Evolutionary conservation across 139 green algal species (phyloP), one percentile per base, ranked within the genome.

Genomic region (Tetratostichococcus sp.): DNA sequence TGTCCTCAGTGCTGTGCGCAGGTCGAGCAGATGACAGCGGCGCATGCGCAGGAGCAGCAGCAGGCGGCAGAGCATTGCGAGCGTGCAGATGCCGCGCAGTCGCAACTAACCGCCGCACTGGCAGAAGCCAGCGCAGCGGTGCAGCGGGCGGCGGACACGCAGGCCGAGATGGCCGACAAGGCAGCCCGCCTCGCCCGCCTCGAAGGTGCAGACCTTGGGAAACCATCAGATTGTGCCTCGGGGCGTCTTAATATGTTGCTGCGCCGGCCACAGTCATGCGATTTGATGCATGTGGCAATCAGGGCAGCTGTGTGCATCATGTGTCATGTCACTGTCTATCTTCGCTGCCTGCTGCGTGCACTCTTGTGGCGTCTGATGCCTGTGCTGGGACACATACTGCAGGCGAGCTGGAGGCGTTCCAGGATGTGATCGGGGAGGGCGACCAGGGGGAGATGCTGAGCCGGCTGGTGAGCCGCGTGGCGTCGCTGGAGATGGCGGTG

Each of bases 381-480:
- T 50, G 39, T 11, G 39, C 8, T 50, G 39, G 67, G 17, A n/a
- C n/a, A n/a, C 30, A 62, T 17, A 8, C 33, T 31, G 71, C 81
- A 90, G 87, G 80, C 6, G 89, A 97, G 75, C 87, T 95, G 70
- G 89, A 87, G 28, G 89, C 91, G 6, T 76, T 97, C 67, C 84
- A 88, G 74, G 86, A 86, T 65, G 87, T 87, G 33, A 83, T 91
- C 23, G 89, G 88, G 3, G 87, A 86, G 6, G 85, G 81, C 0
- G 85, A 91, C 59, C 82, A 93, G 80, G 75, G 79, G 21, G 87
- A 95, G 70, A 80, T 95, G 39, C 85, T 97, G 30, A 74, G 73
- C 0, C 82, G 82, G 34, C 88, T 97, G 79, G 82, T 97, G 30
- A 73, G 58, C 23, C 84, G 84, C 30, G 91, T 97, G 58, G 83